Percentiles rank a stretch among this genome's conserved stretches.
phyloP scores from a whole-genome alignment of 208 protist species.

The Spongospora subterranea region DNA sequence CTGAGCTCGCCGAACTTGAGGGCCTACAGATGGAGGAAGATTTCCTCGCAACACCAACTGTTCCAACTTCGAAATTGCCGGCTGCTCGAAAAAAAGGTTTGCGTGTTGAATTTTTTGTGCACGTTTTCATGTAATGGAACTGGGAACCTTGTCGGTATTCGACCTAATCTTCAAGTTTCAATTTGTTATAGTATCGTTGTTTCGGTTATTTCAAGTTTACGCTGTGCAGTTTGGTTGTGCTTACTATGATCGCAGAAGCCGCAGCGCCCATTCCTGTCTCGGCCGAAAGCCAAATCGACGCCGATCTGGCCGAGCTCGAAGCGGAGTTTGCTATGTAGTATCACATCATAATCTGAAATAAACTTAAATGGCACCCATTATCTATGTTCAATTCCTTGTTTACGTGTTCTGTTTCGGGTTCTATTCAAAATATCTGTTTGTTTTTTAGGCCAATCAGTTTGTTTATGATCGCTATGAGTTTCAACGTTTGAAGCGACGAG shows the following conservation, averaged over 20 bases:
- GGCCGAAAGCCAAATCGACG: background rate
- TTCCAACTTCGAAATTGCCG: background rate
- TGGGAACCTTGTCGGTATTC: too few species aligned
- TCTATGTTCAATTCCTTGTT: too few species aligned
- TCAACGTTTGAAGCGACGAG: too few species aligned
- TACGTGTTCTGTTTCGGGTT: too few species aligned
- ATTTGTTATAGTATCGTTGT: too few species aligned
- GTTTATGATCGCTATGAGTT: too few species aligned
- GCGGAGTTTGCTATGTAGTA: conserved; percentile 22
- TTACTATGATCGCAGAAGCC: background rate
- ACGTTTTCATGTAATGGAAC: background rate
- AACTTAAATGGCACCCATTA: background rate
- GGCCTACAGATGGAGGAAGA: conserved; percentile 9
- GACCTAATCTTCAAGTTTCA: too few species aligned
- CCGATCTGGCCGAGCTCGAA: conserved; percentile 37
- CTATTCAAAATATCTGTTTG: too few species aligned
- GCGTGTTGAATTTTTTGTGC: background rate
- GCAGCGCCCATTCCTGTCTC: background rate
- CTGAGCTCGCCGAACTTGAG: conserved; percentile 54
- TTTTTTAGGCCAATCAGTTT: too few species aligned
- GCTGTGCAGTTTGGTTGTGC: too few species aligned
- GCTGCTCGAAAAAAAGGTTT: conserved; percentile 22
- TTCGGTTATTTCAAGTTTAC: too few species aligned
- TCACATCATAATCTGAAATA: background rate
- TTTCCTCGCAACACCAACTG: background rate